Percentiles rank a stretch among this genome's conserved stretches.
Evolutionary conservation across 352 stramenopile genomes (phyloP).

Genomic region (Phytophthora pisi): DNA sequence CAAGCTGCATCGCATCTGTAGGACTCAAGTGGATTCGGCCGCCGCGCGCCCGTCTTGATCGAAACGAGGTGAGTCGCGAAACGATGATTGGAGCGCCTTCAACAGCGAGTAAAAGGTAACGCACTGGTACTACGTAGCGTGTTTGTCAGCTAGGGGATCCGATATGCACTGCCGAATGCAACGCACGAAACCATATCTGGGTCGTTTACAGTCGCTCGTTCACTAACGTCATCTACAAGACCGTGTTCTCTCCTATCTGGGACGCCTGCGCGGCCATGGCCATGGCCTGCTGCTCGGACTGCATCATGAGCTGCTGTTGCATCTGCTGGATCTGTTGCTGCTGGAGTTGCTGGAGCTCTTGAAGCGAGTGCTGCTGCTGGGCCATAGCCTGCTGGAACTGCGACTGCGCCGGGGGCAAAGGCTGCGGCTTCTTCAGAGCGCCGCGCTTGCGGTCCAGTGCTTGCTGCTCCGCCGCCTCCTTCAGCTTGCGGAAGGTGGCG

Average conservation of each 20-base stretch:
- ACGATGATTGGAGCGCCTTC: too few species aligned
- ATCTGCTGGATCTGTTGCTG: slow-evolving; percentile 37
- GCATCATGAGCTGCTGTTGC: slow-evolving; percentile 42
- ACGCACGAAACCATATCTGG: slow-evolving; percentile 24
- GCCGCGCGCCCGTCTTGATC: too few species aligned
- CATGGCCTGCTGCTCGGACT: slow-evolving; percentile 27
- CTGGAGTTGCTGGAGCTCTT: slow-evolving; percentile 36
- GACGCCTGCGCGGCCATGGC: slow-evolving; percentile 28
- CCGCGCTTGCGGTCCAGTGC: slow-evolving; percentile 38
- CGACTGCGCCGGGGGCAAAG: slow-evolving; percentile 23
- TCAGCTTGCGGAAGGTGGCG: slow-evolving; percentile 53
- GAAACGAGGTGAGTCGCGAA: too few species aligned
- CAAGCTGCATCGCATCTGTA: slow-evolving; percentile 9
- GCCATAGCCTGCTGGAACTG: slow-evolving; percentile 12
- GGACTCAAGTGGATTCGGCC: too few species aligned
- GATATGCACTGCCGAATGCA: slow-evolving; percentile 1
- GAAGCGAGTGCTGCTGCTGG: slow-evolving; percentile 8
- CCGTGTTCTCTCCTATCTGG: slow-evolving; percentile 34
- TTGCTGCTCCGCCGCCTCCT: slow-evolving; percentile 47
- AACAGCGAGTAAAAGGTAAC: background rate
- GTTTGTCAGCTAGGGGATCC: background rate
- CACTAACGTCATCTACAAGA: slow-evolving; percentile 27
- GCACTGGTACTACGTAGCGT: background rate
- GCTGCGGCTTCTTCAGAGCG: slow-evolving; percentile 31
- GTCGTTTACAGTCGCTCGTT: background rate